Evolutionary conservation across 2,329 filamentous ascomycete genomes (phyloP).

Genomic region (Pseudogymnoascus sp.): DNA sequence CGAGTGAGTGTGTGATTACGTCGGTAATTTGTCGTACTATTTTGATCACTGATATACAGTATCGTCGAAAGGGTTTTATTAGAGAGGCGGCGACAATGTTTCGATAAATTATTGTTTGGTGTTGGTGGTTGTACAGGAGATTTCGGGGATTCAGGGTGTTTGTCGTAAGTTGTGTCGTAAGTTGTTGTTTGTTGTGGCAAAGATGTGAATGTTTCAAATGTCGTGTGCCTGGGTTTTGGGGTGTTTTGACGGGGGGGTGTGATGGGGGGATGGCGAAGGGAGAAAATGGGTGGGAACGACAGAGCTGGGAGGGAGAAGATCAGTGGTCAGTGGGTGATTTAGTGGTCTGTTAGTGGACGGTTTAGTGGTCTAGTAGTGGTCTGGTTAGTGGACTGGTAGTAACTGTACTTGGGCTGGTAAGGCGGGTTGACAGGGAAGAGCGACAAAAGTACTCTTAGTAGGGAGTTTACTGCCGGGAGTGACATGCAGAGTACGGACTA

Average conservation of each 20-base stretch:
- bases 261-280: background rate
- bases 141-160: background rate
- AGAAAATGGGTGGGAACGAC: background rate
- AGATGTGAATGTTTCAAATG: background rate
- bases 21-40: background rate
- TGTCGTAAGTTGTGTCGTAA: background rate
- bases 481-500: background rate
- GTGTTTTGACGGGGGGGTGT: background rate
- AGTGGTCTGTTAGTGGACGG: no score
- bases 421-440: conserved; percentile 1
- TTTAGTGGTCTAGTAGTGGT: background rate
- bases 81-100: background rate
- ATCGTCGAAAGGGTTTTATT: background rate
- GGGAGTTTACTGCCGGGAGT: background rate
- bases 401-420: background rate
- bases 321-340: background rate
- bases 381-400: background rate
- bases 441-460: background rate
- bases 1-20: background rate
- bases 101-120: background rate
- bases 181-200: background rate
- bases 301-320: background rate
- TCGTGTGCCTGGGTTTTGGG: conserved; percentile 1
- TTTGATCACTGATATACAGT: background rate
- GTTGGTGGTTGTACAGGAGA: background rate